Evolutionary conservation across 1,284 basidiomycete species (phyloP), one percentile per base, ranked within the genome.

Genomic region (Omphalotus olearius): DNA sequence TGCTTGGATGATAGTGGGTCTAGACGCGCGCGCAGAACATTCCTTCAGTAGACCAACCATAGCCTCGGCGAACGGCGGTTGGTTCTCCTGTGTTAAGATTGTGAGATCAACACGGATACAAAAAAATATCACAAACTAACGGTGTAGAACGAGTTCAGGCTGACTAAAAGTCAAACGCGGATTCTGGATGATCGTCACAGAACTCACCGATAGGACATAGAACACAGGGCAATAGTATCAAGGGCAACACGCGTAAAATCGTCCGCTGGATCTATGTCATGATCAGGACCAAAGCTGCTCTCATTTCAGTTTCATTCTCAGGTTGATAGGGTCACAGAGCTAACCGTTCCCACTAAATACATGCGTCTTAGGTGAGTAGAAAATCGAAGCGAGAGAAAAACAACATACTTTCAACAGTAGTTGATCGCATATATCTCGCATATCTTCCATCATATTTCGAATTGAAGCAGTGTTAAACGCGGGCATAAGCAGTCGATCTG

Each of bases 401-500:
- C 9, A 17, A 38, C 39, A 7, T 33, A 54, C 23, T 57, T 77
- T 76, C 13, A 68, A 59, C 11, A 78, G 56, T 47, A 81, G 69
- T 59, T 81, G 78, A 33, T 67, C 63, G n/a, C 67, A 66, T 43
- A 79, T 71, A 53, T 79, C 79, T 23, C 68, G 60, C 78, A 79
- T 77, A 57, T 72, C 71, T 45, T 69, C 67, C 60, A 76, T 74
- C 78, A 79, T 80, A 53, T 66, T 68, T 39, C 67, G 69, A 53
- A 79, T 72, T 2, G 69, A 66, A 9, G 69, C 59, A 0, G 74
- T 71, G 23, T 75, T 74, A 61, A 80, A 80, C 2, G 75, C 73
- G 10, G 78, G 78, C 66, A 78, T 73, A 16, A 81, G 69, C 37
- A 81, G 66, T 30, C 76, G 75, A 62, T 81, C 76, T 72, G 35